A percentile compares a stretch with the other conserved stretches of the same genome.
Conservation (phyloP, 352 stramenopile genomes). For the Phytophthora ohioensis region DNA sequence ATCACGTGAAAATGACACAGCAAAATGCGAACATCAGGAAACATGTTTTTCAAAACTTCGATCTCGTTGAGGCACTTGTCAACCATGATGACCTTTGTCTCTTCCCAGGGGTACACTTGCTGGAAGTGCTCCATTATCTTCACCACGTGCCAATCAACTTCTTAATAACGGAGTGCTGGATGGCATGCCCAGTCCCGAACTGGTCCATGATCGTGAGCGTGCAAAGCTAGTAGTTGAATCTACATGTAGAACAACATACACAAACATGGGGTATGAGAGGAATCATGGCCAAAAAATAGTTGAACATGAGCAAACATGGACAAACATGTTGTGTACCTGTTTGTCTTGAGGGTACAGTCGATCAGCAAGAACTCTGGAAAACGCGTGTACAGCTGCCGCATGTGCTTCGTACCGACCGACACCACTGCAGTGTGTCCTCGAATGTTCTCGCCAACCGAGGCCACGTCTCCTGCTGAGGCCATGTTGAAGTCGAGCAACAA, state of each 20-base stretch:
- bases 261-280: background rate
- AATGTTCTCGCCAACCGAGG: background rate
- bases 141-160: slow-evolving; percentile 11
- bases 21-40: background rate
- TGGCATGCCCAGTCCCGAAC: slow-evolving; percentile 5
- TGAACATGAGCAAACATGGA: too few relatives aligned
- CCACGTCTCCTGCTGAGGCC: background rate
- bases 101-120: background rate
- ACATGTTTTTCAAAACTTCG: slow-evolving; percentile 4
- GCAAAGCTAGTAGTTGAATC: background rate
- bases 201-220: slow-evolving; percentile 19
- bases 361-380: slow-evolving; percentile 18
- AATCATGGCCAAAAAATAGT: slow-evolving; percentile 1
- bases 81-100: slow-evolving; percentile 13
- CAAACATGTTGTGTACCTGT: background rate
- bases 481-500: slow-evolving; percentile 13
- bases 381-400: slow-evolving; percentile 6
- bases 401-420: slow-evolving; percentile 6
- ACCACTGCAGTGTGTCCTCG: slow-evolving; percentile 3
- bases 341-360: slow-evolving; percentile 29
- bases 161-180: slow-evolving; percentile 15
- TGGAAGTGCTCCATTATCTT: slow-evolving; percentile 16
- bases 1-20: slow-evolving; percentile 1
- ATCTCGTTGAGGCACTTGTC: slow-evolving; percentile 26
- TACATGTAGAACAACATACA: background rate